Evolutionary conservation across 208 protist species (phyloP).

Genomic region (Angomonas deanei): DNA sequence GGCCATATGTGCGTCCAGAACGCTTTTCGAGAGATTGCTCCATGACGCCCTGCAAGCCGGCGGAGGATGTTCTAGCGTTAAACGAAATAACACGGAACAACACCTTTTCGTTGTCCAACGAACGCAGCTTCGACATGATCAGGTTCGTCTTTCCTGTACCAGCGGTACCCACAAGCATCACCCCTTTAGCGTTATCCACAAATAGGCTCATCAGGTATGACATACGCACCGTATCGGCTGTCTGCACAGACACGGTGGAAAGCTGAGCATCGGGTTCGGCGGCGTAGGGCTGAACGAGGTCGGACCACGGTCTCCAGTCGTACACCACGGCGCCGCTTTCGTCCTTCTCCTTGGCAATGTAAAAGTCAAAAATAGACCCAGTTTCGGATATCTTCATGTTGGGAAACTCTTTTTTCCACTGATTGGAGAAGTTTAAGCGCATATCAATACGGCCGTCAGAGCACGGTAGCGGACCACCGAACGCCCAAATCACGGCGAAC

Average conservation of each 20-base stretch:
- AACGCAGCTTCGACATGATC: slow-evolving; percentile 94
- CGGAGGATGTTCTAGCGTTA: slow-evolving; percentile 93
- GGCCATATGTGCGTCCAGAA: slow-evolving; percentile 93
- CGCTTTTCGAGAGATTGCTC: slow-evolving; percentile 97
- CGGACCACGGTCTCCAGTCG: slow-evolving; percentile 91
- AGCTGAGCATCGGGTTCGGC: slow-evolving; percentile 85
- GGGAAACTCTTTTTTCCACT: slow-evolving; percentile 93
- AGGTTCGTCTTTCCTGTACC: slow-evolving; percentile 98
- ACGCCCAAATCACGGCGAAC: slow-evolving; percentile 96
- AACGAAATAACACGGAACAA: slow-evolving; percentile 94
- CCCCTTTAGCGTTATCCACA: slow-evolving; percentile 89
- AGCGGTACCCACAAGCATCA: slow-evolving; percentile 96
- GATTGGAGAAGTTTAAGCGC: slow-evolving; percentile 94
- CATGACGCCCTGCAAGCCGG: slow-evolving; percentile 93
- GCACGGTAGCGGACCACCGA: slow-evolving; percentile 93
- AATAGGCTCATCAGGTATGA: slow-evolving; percentile 94
- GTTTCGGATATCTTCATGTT: slow-evolving; percentile 90
- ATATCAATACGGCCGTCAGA: slow-evolving; percentile 93
- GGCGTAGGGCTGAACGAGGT: slow-evolving; percentile 90
- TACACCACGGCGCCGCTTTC: slow-evolving; percentile 63
- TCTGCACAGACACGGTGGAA: slow-evolving; percentile 92
- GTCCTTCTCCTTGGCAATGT: slow-evolving; percentile 90
- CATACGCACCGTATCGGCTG: slow-evolving; percentile 94
- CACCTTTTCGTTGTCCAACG: slow-evolving; percentile 89
- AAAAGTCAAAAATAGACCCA: slow-evolving; percentile 95